Conservation (phyloP, 192 early-diverging fungal genomes). For the Obelidium mucronatum region DNA sequence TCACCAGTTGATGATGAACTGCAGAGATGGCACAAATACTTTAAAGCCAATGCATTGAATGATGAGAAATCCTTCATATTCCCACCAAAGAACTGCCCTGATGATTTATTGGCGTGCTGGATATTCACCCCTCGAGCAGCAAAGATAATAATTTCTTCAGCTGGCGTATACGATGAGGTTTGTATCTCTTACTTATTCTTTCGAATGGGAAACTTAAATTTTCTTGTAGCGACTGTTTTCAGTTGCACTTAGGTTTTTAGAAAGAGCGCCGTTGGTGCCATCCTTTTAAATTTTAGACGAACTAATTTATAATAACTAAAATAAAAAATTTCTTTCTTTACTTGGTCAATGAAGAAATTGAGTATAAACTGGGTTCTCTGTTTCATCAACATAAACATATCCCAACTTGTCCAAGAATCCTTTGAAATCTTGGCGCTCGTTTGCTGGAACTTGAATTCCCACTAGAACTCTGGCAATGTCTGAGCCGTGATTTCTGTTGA, state of each 20-base stretch:
- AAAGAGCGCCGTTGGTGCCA: too few relatives aligned
- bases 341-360: conserved; percentile 57
- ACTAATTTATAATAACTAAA: too few relatives aligned
- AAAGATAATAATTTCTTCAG: background rate
- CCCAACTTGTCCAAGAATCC: conserved; percentile 16
- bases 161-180: background rate
- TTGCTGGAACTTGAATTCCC: conserved; percentile 47
- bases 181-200: background rate
- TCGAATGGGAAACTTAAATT: background rate
- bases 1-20: background rate
- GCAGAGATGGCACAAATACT: background rate
- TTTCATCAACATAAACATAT: conserved; percentile 44
- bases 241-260: background rate
- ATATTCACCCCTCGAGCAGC: conserved; percentile 5
- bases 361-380: conserved; percentile 81
- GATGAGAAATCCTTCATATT: background rate
- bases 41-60: background rate
- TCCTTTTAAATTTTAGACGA: too few relatives aligned
- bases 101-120: background rate
- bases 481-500: conserved; percentile 45
- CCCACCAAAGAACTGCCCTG: conserved; percentile 1
- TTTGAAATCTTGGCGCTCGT: background rate
- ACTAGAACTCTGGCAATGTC: conserved; percentile 53
- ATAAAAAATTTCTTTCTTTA: too few relatives aligned
- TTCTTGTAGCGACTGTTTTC: background rate